Evolutionary conservation across 2,329 filamentous ascomycete species (phyloP).

Genomic region (Trichoderma hamatum): DNA sequence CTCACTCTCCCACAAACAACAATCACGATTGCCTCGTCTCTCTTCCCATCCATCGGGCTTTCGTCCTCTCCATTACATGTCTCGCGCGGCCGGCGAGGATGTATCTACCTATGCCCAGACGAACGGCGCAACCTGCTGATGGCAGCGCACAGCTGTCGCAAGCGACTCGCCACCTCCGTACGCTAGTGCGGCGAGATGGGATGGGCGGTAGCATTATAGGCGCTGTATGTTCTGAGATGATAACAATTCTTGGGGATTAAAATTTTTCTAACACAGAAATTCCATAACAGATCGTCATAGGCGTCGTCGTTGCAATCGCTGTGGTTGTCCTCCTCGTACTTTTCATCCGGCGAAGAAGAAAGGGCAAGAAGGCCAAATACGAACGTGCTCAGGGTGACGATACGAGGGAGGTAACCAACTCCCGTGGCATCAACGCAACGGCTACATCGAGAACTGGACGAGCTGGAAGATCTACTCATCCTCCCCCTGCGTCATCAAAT

Average conservation of each 20-base stretch:
- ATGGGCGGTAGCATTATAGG: conserved; percentile 20
- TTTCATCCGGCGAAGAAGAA: conserved; percentile 29
- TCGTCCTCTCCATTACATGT: conserved; percentile 21
- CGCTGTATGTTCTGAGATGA: conserved; percentile 27
- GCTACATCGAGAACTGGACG: conserved; percentile 22
- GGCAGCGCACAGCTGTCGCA: conserved; percentile 18
- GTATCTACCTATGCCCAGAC: conserved; percentile 21
- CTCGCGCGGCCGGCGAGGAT: conserved; percentile 23
- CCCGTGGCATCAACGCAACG: conserved; percentile 35
- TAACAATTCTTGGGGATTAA: too few relatives aligned
- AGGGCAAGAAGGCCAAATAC: conserved; percentile 34
- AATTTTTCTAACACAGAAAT: background rate
- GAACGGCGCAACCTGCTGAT: conserved; percentile 21
- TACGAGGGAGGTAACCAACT: conserved; percentile 30
- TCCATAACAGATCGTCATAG: conserved; percentile 16
- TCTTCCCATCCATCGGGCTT: conserved; percentile 1
- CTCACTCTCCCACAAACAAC: conserved; percentile 5
- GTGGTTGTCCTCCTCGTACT: background rate
- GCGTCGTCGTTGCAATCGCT: background rate
- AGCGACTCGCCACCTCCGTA: conserved; percentile 21
- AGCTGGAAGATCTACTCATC: background rate
- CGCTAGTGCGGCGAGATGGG: conserved; percentile 15
- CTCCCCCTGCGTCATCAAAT: conserved; percentile 7
- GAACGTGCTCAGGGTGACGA: conserved; percentile 40
- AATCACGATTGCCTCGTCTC: background rate